Percentiles rank a stretch among this genome's conserved stretches.
These are phyloP conservation scores for Leptomonas pyrrhocoris DNA, from an alignment of 208 protist species.

Conservation along the genomic window DNA sequence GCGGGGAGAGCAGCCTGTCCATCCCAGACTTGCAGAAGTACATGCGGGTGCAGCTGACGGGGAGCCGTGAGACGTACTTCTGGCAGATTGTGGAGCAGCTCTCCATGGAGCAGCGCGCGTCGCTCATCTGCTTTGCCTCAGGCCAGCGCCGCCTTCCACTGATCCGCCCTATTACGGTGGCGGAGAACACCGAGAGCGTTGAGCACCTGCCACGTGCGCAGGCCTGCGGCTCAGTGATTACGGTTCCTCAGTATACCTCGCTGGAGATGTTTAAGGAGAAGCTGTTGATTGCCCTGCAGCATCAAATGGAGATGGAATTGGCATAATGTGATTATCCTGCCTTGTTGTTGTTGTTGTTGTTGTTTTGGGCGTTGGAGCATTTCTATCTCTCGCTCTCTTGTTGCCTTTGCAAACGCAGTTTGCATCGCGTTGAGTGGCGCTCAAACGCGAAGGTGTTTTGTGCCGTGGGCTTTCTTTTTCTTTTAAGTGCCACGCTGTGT, in stretches of 20 bases:
- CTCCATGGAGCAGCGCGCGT: slow-evolving; percentile 75
- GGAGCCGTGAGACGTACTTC: slow-evolving; percentile 66
- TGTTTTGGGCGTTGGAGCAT: neutral
- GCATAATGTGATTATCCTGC: slow-evolving; percentile 36
- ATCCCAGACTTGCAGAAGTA: slow-evolving; percentile 67
- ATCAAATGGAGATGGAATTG: slow-evolving; percentile 92
- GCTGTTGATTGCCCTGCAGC: slow-evolving; percentile 73
- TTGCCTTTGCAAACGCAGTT: too few species aligned
- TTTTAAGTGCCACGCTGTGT: too few species aligned
- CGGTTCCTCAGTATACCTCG: slow-evolving; percentile 80
- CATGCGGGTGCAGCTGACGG: slow-evolving; percentile 63
- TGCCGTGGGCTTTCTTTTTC: neutral
- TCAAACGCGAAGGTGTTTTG: too few species aligned
- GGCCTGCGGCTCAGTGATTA: slow-evolving; percentile 89
- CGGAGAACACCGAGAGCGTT: slow-evolving; percentile 76
- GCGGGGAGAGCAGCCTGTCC: slow-evolving; percentile 74
- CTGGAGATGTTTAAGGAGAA: slow-evolving; percentile 83
- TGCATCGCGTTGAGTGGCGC: too few species aligned
- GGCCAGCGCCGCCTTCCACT: slow-evolving; percentile 87
- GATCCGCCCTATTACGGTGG: slow-evolving; percentile 70
- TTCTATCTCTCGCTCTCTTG: neutral
- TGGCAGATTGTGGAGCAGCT: slow-evolving; percentile 89
- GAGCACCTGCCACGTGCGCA: slow-evolving; percentile 88
- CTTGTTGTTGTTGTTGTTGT: too few species aligned
- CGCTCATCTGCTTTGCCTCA: slow-evolving; percentile 87